Evolutionary conservation across 2,329 filamentous ascomycete genomes (phyloP).

Genomic region (Bertia moriformis): DNA sequence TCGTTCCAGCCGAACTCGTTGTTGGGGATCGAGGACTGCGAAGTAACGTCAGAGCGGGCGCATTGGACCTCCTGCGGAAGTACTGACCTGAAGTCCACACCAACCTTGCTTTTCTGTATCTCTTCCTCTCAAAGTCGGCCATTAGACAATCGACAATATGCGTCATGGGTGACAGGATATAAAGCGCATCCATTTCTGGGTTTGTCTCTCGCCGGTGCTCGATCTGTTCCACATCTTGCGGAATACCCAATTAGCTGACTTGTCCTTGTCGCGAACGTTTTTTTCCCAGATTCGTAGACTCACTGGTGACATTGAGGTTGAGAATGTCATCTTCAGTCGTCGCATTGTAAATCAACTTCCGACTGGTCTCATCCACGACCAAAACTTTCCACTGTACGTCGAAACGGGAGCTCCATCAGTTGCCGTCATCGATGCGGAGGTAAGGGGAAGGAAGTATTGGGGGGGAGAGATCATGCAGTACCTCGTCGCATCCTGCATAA

Average conservation of each 20-base stretch:
- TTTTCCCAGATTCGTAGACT: constrained; percentile 16
- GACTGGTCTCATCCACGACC: constrained; percentile 71
- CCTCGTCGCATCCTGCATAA: background rate
- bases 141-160: constrained; percentile 89
- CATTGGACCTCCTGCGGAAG: background rate
- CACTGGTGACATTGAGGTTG: constrained; percentile 91
- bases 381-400: constrained; percentile 86
- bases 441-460: background rate
- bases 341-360: constrained; percentile 77
- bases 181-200: constrained; percentile 85
- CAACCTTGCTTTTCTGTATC: constrained; percentile 67
- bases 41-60: background rate
- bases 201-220: constrained; percentile 73
- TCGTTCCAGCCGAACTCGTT: constrained; percentile 62
- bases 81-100: constrained; percentile 53
- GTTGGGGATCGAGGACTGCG: constrained; percentile 50
- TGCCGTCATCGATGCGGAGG: background rate
- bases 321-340: constrained; percentile 93
- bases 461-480: background rate
- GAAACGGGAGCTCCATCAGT: constrained; percentile 2
- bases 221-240: constrained; percentile 79
- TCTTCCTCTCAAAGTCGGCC: constrained; percentile 73
- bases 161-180: constrained; percentile 71
- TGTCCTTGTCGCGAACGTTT: constrained; percentile 1
- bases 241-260: background rate